A percentile compares a stretch with the other conserved stretches of the same genome.
phyloP scores from a whole-genome alignment of 345 rosid genomes.

The Zanthoxylum bungeanum region DNA sequence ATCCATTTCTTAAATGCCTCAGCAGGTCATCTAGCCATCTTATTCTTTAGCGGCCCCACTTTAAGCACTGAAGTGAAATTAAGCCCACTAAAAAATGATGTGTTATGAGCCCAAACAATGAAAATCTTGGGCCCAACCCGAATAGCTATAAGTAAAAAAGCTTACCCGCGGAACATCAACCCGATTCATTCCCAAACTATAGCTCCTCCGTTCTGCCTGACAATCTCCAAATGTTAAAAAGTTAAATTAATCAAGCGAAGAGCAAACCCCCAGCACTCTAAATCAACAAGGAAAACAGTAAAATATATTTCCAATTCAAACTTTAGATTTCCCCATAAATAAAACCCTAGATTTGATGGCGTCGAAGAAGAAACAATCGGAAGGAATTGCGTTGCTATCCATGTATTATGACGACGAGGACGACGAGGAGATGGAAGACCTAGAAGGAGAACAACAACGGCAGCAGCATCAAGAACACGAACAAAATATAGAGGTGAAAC shows the following conservation, averaged over 20 bases:
- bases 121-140: not conserved
- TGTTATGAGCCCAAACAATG: no score
- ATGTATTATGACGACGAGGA: constrained; percentile 82
- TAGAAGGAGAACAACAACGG: constrained; percentile 28
- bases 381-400: constrained; percentile 82
- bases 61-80: no score
- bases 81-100: no score
- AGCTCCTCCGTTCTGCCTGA: no score
- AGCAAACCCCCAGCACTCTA: not conserved
- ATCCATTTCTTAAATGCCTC: no score
- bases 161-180: not conserved
- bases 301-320: not conserved
- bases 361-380: constrained; percentile 60
- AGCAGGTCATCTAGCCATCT: no score
- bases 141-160: not conserved
- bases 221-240: no score
- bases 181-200: not conserved
- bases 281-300: no score
- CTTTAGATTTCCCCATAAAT: not conserved
- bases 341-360: constrained; percentile 42
- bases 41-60: no score
- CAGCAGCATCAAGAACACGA: constrained; percentile 10
- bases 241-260: not conserved
- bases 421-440: constrained; percentile 87
- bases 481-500: constrained; percentile 29